Base-by-base conservation (phyloP, 73 alveolate genomes). In the Paramecium biaurelia region DNA sequence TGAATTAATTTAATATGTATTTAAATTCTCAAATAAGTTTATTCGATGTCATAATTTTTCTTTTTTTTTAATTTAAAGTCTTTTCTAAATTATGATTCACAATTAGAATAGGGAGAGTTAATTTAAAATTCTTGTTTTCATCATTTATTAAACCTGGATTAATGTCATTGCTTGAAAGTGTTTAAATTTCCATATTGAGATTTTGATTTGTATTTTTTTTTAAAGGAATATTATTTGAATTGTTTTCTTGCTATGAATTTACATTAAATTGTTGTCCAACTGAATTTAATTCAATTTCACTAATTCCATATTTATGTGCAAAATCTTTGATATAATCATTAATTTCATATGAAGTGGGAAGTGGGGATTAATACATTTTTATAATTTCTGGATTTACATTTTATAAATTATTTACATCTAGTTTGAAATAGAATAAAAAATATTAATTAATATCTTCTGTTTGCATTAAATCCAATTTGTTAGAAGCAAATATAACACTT, bases 351-450 rank as follows among this genome's bases (percentile, higher is more conserved):
- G 20, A 32, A 79, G 10, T 63, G 3, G 90, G 76, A 11, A 79
- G 2, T 12, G 30, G 56, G 20, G 18, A n/a, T 42, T 45, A 23
- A 45, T 23, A 79, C 11, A 79, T 42, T 1, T 41, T 7, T 34
- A 0, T 42, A 6, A 79, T 21, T 24, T 79, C 30, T 43, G 41
- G 90, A 21, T 42, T 37, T 4, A 43, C 90, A 79, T 24, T 21
- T 79, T 5, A 0, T 11, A 79, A 41, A 23, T 79, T 42, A 45
- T 18, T 42, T 20, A 37, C 56, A 79, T 79, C 76, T 8, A 37
- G 43, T 32, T 63, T 32, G 28, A 79, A 79, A 47, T 79, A 79
- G 74, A 79, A 79, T 47, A 79, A 58, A 58, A 79, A 37, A 23
- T 15, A 63, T 9, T 43, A 32, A 15, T 43, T 79, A 24, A 79